Conservation (phyloP, 495 filamentous ascomycete genomes). For the Viridothelium virens region DNA sequence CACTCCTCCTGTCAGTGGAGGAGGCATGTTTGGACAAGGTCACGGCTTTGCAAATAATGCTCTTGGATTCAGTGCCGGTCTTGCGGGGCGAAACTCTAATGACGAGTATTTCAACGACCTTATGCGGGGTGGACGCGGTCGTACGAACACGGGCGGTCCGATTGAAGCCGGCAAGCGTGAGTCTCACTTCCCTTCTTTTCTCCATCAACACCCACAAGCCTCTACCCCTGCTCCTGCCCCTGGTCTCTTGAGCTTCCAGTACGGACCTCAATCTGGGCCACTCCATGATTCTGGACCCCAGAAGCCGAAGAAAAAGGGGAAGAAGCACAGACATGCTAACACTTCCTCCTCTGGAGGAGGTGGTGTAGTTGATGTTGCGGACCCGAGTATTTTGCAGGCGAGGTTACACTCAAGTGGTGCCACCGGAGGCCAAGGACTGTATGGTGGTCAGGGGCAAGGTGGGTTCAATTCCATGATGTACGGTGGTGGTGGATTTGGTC, state of each 20-base stretch:
- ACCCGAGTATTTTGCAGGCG: constrained; percentile 98
- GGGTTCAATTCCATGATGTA: constrained; percentile 96
- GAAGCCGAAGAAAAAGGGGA: constrained; percentile 99
- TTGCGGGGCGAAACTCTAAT: constrained; percentile 56
- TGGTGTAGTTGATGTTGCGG: constrained; percentile 97
- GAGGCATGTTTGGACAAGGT: constrained; percentile 68
- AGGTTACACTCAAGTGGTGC: constrained; percentile 82
- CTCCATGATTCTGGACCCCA: constrained; percentile 74
- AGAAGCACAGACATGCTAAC: constrained; percentile 99
- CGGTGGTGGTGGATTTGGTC: constrained; percentile 61
- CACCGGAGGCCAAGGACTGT: constrained; percentile 79
- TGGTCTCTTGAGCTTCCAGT: constrained; percentile 77
- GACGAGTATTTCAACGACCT: constrained; percentile 76
- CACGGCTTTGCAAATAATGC: constrained; percentile 64
- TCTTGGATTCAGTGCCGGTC: constrained; percentile 11
- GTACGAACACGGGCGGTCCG: constrained; percentile 51
- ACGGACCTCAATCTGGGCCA: constrained; percentile 73
- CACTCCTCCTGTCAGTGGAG: constrained; percentile 74
- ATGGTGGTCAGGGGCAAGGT: constrained; percentile 92
- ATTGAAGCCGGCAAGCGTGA: constrained; percentile 89
- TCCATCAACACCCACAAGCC: constrained; percentile 75
- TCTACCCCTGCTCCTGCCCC: constrained; percentile 83
- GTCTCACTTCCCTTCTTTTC: constrained; percentile 71
- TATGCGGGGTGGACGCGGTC: constrained; percentile 49
- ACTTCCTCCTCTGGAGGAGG: constrained; percentile 97